These are phyloP conservation scores for Ogataea wickerhamii DNA, from an alignment of 805 yeast genomes.

Conservation along the genomic window DNA sequence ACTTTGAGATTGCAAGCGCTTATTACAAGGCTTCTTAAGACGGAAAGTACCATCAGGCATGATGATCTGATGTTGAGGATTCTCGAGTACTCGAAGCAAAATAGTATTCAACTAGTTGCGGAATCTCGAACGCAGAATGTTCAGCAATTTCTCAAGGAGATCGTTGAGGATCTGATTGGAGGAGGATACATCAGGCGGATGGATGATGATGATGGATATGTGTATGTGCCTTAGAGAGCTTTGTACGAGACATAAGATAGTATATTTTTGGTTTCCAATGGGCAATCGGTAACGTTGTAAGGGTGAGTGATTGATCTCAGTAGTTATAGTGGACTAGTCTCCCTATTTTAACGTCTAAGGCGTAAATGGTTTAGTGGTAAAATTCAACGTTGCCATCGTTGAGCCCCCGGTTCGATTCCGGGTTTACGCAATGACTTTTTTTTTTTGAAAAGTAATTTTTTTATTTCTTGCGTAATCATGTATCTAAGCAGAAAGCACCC, in stretches of 20 bases:
- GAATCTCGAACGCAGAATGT: slow-evolving; percentile 4
- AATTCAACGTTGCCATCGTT: slow-evolving; percentile 26
- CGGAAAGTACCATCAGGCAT: slow-evolving; percentile 22
- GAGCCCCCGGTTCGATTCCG: slow-evolving; percentile 29
- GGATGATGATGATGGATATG: slow-evolving; percentile 10
- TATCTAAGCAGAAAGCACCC: no score
- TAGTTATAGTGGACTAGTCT: no score
- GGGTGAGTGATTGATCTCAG: neutral
- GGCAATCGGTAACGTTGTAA: neutral
- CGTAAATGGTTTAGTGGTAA: slow-evolving; percentile 27
- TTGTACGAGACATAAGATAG: no score
- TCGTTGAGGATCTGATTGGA: slow-evolving; percentile 35
- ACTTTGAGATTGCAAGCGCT: slow-evolving; percentile 13
- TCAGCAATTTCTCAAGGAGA: slow-evolving; percentile 23
- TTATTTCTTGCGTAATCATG: no score
- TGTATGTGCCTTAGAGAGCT: slow-evolving; percentile 17
- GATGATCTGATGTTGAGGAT: slow-evolving; percentile 32
- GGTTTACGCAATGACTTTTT: slow-evolving; percentile 20
- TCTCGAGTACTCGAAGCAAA: slow-evolving; percentile 18
- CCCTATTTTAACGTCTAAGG: no score
- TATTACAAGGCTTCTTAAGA: slow-evolving; percentile 32
- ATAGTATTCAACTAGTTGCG: slow-evolving; percentile 2
- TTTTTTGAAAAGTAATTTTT: slow-evolving; percentile 1
- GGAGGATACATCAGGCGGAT: slow-evolving; percentile 33
- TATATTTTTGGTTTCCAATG: no score